Percentiles rank a stretch among this genome's conserved stretches.
These are phyloP conservation scores for Eucalyptus shirleyi DNA, from an alignment of 345 rosid genomes.

Conservation along the genomic window DNA sequence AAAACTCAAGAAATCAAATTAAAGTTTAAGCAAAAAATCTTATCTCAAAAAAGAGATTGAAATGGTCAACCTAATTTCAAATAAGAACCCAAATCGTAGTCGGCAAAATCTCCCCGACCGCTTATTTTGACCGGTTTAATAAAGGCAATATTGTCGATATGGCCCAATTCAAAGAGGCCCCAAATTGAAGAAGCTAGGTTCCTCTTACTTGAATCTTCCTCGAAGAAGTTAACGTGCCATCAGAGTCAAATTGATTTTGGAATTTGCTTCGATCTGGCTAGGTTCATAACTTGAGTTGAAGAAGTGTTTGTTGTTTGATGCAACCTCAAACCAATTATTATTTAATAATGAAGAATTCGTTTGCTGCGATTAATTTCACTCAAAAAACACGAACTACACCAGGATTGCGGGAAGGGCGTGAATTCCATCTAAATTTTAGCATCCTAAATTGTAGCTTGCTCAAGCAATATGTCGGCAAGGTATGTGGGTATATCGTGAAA, in stretches of 20 bases:
- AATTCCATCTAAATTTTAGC: neutral
- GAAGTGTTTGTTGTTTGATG: neutral
- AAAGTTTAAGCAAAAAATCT: too few species aligned
- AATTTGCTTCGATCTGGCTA: neutral
- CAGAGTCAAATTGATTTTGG: neutral
- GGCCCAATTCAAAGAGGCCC: too few species aligned
- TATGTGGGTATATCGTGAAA: neutral
- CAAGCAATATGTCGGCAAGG: neutral
- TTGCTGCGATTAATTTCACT: neutral
- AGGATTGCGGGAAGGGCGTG: neutral
- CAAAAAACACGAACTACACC: neutral
- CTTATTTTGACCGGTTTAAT: too few species aligned
- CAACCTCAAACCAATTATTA: neutral
- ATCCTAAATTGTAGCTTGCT: neutral
- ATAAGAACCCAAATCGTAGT: too few species aligned
- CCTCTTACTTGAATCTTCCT: neutral
- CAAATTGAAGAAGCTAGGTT: too few species aligned
- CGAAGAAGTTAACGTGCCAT: neutral
- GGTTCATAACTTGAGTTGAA: neutral
- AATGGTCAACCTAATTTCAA: accelerated
- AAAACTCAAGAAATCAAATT: too few species aligned
- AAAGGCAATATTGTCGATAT: too few species aligned
- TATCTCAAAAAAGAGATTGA: neutral
- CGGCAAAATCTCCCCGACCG: accelerated
- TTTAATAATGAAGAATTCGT: too few species aligned